Conservation (phyloP, 176 grass and related monocot genomes). For the Phragmites australis region DNA sequence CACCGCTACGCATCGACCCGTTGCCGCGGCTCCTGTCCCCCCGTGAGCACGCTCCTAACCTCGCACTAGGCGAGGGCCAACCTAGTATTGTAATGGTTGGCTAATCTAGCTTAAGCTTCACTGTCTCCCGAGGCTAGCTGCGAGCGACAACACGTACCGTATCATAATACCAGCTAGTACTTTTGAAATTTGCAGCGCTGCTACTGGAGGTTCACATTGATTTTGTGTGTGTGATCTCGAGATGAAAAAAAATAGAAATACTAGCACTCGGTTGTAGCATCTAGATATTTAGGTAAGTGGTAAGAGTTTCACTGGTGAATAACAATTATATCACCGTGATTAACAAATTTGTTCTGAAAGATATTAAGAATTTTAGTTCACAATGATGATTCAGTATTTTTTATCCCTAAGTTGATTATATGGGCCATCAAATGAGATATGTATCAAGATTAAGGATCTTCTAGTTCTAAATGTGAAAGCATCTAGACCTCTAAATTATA, state of each 20-base stretch:
- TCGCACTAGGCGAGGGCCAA: background rate
- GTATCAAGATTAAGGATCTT: too few species aligned
- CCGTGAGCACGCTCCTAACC: slow-evolving; percentile 21
- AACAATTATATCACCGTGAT: too few species aligned
- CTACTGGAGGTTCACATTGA: background rate
- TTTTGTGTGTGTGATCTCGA: background rate
- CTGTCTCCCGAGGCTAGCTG: background rate
- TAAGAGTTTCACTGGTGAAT: too few species aligned
- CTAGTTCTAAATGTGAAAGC: too few species aligned
- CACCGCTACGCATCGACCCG: background rate
- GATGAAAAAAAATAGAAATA: background rate
- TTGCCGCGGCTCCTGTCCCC: slow-evolving; percentile 41
- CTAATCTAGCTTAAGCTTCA: slow-evolving; percentile 17
- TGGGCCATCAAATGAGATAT: too few species aligned
- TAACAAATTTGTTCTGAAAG: too few species aligned
- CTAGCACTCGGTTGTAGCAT: too few species aligned
- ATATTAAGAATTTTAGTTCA: too few species aligned
- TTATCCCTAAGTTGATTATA: too few species aligned
- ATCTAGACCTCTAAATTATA: too few species aligned
- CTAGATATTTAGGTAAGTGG: too few species aligned
- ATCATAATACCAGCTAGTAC: background rate
- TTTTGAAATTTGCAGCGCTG: background rate
- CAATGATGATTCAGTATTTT: too few species aligned
- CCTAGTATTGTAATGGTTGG: slow-evolving; percentile 5
- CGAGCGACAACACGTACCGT: background rate